Evolutionary conservation across 257 asterid species (phyloP).

Genomic region (Linderniella brevidens): DNA sequence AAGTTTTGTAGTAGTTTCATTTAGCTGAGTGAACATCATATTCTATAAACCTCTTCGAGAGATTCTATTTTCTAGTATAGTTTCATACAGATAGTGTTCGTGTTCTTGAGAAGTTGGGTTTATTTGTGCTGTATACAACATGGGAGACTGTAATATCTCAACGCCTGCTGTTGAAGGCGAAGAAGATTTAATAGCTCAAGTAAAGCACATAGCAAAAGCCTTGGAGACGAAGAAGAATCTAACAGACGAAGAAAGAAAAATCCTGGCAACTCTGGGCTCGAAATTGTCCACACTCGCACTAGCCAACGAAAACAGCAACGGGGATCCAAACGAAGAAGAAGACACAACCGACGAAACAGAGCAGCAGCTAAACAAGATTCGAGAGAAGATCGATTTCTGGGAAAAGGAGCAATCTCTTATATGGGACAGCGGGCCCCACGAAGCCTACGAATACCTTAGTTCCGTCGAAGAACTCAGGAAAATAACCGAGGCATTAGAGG

Average conservation of each 20-base stretch:
- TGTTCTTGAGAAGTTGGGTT: no score
- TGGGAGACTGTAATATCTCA: conserved; percentile 41
- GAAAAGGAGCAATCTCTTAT: conserved; percentile 54
- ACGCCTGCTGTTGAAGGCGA: conserved; percentile 46
- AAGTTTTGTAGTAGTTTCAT: no score
- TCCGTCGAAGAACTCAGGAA: conserved; percentile 54
- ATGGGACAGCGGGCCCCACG: conserved; percentile 75
- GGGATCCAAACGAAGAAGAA: conserved; percentile 13
- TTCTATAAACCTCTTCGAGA: no score
- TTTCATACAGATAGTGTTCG: neutral
- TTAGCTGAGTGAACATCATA: no score
- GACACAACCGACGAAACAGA: conserved; percentile 35
- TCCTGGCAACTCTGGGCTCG: conserved; percentile 57
- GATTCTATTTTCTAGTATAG: no score
- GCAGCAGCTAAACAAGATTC: conserved; percentile 35
- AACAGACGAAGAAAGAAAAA: conserved; percentile 31
- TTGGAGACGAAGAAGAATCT: conserved; percentile 33
- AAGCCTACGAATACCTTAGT: conserved; percentile 47
- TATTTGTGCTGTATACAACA: conserved; percentile 13
- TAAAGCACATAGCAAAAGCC: conserved; percentile 38
- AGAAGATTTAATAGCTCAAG: conserved; percentile 58
- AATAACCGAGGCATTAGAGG: conserved; percentile 42
- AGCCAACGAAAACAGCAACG: conserved; percentile 14
- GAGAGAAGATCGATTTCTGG: conserved; percentile 54
- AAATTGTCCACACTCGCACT: conserved; percentile 31